Percentiles rank a stretch among this genome's conserved stretches.
Evolutionary conservation across 495 filamentous ascomycete species (phyloP).

Genomic region (Aspergillus cristatus): DNA sequence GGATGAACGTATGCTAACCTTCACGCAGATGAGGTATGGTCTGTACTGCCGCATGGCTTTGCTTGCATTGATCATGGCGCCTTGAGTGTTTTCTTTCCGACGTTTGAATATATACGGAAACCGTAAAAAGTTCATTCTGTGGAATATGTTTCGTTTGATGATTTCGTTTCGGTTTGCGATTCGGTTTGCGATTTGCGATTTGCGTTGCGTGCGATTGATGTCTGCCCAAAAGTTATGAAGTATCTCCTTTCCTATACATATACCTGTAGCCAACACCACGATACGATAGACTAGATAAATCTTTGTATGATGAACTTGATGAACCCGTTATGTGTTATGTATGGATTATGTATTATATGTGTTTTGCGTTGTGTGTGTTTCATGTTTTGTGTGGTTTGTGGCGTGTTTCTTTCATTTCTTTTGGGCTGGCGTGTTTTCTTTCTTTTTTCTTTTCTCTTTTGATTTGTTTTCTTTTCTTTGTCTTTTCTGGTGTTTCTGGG

Average conservation of each 20-base stretch:
- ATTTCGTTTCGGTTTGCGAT: conserved; percentile 8
- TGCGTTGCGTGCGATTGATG: conserved; percentile 4
- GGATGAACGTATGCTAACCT: conserved; percentile 25
- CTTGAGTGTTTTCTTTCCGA: conserved; percentile 19
- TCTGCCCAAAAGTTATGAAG: conserved; percentile 26
- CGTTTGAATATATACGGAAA: background rate
- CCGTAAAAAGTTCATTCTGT: conserved; percentile 2
- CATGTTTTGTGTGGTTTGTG: conserved; percentile 17
- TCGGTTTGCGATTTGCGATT: conserved; percentile 2
- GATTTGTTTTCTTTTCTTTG: conserved; percentile 12
- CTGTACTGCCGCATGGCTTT: conserved; percentile 97
- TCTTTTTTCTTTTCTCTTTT: conserved; percentile 11
- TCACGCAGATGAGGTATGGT: conserved; percentile 86
- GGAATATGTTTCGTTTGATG: conserved; percentile 17
- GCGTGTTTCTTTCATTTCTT: conserved; percentile 14
- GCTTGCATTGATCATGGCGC: conserved; percentile 81
- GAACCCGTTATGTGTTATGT: conserved; percentile 28
- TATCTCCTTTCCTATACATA: conserved; percentile 26
- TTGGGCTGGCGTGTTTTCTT: conserved; percentile 11
- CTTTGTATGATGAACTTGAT: conserved; percentile 30
- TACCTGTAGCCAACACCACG: conserved; percentile 24
- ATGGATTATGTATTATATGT: conserved; percentile 20
- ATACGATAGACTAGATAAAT: conserved; percentile 40
- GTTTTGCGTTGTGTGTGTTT: conserved; percentile 12
- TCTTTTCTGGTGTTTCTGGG: conserved; percentile 11